A percentile compares a stretch with the other conserved stretches of the same genome.
Conservation (phyloP, 352 stramenopile species). For the Globisporangium cylindrosporum region DNA sequence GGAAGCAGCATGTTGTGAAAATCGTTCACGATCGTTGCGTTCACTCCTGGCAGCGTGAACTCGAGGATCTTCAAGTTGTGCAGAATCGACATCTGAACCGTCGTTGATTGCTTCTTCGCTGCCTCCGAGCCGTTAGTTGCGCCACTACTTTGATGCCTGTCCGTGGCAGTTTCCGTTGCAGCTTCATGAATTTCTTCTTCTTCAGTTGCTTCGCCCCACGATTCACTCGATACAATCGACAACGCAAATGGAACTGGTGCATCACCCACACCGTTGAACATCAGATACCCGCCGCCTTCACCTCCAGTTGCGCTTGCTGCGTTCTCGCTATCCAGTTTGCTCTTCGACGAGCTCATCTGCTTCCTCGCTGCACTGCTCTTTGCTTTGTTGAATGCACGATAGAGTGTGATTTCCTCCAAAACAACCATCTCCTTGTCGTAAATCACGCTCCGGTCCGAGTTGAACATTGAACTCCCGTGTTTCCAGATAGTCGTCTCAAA, state of each 20-base stretch:
- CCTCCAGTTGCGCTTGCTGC: slow-evolving; percentile 37
- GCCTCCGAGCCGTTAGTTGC: neutral
- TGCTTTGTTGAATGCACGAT: slow-evolving; percentile 70
- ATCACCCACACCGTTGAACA: slow-evolving; percentile 86
- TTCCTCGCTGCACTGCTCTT: slow-evolving; percentile 31
- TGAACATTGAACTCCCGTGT: slow-evolving; percentile 78
- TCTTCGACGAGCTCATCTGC: slow-evolving; percentile 12
- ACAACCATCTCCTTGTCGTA: slow-evolving; percentile 77
- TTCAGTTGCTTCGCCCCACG: slow-evolving; percentile 14
- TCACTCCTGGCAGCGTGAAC: slow-evolving; percentile 70
- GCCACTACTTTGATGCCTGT: neutral
- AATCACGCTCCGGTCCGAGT: slow-evolving; percentile 73
- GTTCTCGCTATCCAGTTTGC: slow-evolving; percentile 31
- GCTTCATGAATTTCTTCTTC: slow-evolving; percentile 5
- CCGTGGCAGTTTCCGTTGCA: neutral
- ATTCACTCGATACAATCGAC: slow-evolving; percentile 47
- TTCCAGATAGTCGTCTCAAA: slow-evolving; percentile 88
- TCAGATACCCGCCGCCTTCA: slow-evolving; percentile 75
- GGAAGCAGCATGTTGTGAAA: slow-evolving; percentile 88
- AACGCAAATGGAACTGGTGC: slow-evolving; percentile 76
- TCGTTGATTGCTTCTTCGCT: slow-evolving; percentile 19
- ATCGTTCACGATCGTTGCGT: slow-evolving; percentile 83
- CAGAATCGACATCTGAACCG: slow-evolving; percentile 34
- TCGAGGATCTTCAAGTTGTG: slow-evolving; percentile 76
- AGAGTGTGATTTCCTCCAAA: slow-evolving; percentile 80